Conservation (phyloP, 306 rosid species). For the Castanea sativa region DNA sequence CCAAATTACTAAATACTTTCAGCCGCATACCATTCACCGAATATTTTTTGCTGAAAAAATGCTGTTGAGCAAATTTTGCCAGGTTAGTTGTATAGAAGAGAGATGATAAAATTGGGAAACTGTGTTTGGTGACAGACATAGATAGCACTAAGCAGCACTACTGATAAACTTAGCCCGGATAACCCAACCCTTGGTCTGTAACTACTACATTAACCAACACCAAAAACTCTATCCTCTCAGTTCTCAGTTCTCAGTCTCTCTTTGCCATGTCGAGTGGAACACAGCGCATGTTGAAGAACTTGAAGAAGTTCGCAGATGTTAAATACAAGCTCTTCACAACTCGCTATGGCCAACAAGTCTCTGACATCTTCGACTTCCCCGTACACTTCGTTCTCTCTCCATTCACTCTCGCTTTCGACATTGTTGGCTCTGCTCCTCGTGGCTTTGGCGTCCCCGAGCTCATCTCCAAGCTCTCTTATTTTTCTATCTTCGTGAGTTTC, state of each 20-base stretch:
- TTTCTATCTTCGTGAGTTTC: slow-evolving; percentile 76
- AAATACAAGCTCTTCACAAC: slow-evolving; percentile 52
- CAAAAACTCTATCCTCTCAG: slow-evolving; percentile 7
- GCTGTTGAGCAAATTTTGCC: no score
- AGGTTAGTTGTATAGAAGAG: no score
- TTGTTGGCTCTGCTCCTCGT: slow-evolving; percentile 90
- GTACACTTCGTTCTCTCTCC: slow-evolving; percentile 74
- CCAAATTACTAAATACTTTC: no score
- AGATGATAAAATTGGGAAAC: no score
- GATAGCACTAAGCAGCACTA: background rate
- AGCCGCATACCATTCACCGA: no score
- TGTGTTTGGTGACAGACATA: background rate
- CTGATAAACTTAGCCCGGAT: background rate
- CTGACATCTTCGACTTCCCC: slow-evolving; percentile 74
- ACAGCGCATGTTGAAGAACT: slow-evolving; percentile 41
- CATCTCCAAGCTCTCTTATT: slow-evolving; percentile 79
- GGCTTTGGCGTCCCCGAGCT: slow-evolving; percentile 97
- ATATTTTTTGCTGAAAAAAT: no score
- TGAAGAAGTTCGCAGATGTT: slow-evolving; percentile 46
- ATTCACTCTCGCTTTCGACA: slow-evolving; percentile 68
- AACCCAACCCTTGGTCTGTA: background rate
- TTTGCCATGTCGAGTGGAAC: slow-evolving; percentile 53
- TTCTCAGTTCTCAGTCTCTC: background rate
- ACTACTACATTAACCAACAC: background rate
- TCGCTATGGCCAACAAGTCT: slow-evolving; percentile 65